Evolutionary conservation across 306 rosid genomes (phyloP), one percentile per base, ranked within the genome.

Genomic region (Rosa multiflora): DNA sequence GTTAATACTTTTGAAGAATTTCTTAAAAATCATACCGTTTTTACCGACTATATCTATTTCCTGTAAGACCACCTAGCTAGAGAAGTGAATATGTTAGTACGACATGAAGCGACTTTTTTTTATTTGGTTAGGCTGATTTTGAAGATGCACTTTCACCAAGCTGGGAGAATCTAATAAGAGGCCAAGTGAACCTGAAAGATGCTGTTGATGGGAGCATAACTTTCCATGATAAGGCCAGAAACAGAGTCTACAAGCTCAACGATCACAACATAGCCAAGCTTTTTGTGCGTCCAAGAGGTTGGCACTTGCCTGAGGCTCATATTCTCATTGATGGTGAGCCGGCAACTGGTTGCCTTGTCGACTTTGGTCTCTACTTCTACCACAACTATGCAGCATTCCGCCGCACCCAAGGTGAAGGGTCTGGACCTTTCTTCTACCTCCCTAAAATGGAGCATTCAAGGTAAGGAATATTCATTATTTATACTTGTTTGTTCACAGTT

Each of bases 381-480:
- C 99, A 92, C 81, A 94, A 86, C 70, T 55, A 85, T 40, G 82
- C 89, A 32, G 80, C 82, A 2, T 95, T 92, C 75, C 88, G 91
- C 21, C 82, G 82, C 44, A 85, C 79, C 76, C 99, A 92, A 76
- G 98, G 93, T 13, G 87, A 81, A 21, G 99, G 99, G 9, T 88
- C 83, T 58, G 99, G 99, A 9, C 97, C 99, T 23, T 94, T 95
- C 86, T 92, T 95, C 79, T 95, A 95, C 79, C 97, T 95, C 48
- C 99, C 99, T 18, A 95, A 95, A 78, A 88, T 95, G 97, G 97
- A 95, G 84, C 91, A 92, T 79, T 92, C 99, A 43, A 89, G 98
- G 98, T 92, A 82, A 55, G 59, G 9, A 66, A 37, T 66, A 66
- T 66, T 26, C 20, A 37, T 26, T 63, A 32, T n/a, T 43, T 63